These are phyloP conservation scores for Hypoxylon intermedium DNA, from an alignment of 495 filamentous ascomycete species.

Conservation along the genomic window DNA sequence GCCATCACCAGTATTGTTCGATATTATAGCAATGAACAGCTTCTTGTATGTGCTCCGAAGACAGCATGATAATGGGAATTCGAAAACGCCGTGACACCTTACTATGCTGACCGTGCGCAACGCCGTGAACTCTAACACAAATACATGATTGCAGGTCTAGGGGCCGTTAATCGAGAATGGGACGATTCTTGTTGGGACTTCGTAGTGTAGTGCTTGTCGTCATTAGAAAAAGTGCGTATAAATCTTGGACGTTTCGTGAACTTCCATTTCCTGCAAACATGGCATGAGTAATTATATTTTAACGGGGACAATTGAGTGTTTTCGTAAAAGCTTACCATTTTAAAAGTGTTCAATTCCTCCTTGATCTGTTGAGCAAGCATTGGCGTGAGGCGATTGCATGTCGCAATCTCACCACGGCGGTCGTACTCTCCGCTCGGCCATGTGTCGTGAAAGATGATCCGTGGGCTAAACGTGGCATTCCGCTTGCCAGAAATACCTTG, in stretches of 20 bases:
- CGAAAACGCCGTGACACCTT: conserved; percentile 60
- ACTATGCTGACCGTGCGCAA: conserved; percentile 56
- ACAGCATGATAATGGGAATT: conserved; percentile 41
- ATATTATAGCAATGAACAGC: conserved; percentile 36
- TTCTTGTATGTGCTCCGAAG: conserved; percentile 33
- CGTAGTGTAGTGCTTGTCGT: conserved; percentile 41
- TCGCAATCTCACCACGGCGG: conserved; percentile 92
- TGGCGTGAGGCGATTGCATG: conserved; percentile 95
- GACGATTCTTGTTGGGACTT: conserved; percentile 46
- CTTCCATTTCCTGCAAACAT: conserved; percentile 91
- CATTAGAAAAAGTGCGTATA: conserved; percentile 98
- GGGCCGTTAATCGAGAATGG: conserved; percentile 43
- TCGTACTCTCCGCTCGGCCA: conserved; percentile 97
- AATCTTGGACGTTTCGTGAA: conserved; percentile 96
- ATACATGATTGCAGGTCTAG: conserved; percentile 50
- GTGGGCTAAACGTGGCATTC: conserved; percentile 88
- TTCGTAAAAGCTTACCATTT: conserved; percentile 75
- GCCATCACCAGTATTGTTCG: conserved; percentile 17
- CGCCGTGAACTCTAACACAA: conserved; percentile 46
- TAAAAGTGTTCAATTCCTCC: conserved; percentile 98
- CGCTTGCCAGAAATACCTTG: conserved; percentile 63
- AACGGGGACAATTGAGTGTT: background rate
- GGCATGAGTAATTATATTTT: conserved; percentile 43
- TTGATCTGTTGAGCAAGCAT: conserved; percentile 99
- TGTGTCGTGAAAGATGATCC: conserved; percentile 93